Evolutionary conservation across 176 grass and related monocot species (phyloP), one percentile per base, ranked within the genome.

Genomic region (Thinopyrum elongatum): DNA sequence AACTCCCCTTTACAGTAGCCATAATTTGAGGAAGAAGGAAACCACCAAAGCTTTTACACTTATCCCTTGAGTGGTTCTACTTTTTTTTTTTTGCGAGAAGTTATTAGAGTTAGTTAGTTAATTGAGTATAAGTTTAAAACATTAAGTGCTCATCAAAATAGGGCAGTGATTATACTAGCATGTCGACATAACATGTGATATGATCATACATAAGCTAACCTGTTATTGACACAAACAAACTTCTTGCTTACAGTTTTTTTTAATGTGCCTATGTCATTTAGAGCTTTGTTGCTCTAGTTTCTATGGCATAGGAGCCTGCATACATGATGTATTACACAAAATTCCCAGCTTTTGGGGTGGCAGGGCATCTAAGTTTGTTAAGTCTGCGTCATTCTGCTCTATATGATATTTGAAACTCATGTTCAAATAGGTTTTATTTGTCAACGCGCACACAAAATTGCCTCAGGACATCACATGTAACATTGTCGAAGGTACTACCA

Each of bases 381-480:
- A 23, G 35, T 3, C 4, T 62, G 8, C 23, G 78, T 75, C 7
- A 80, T 87, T 34, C 47, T 76, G 35, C 44, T 0, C 13, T n/a
- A 21, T 80, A 59, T 83, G 35, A 87, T 47, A 60, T 67, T 83
- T 67, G 38, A 3, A 67, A 77, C 77, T 82, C 23, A 22, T 83
- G n/a, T 84, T 88, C 29, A 70, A 82, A 88, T 86, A 98, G 94
- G 84, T 98, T 98, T 73, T 95, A 91, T 79, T 78, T 95, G 74
- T 95, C 94, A 68, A 88, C 92, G 14, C 80, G 97, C 68, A 95
- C 92, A 63, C 88, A 92, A 27, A 89, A 87, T 76, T 83, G 90
- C 63, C 82, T 94, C 82, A 91, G 92, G 77, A 95, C 92, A 86
- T 95, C 94, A 83, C 85, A 95, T 79, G 88, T 98, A 83, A 92